Conservation (phyloP, 768 basidiomycete species). For the Lactarius indigo region DNA sequence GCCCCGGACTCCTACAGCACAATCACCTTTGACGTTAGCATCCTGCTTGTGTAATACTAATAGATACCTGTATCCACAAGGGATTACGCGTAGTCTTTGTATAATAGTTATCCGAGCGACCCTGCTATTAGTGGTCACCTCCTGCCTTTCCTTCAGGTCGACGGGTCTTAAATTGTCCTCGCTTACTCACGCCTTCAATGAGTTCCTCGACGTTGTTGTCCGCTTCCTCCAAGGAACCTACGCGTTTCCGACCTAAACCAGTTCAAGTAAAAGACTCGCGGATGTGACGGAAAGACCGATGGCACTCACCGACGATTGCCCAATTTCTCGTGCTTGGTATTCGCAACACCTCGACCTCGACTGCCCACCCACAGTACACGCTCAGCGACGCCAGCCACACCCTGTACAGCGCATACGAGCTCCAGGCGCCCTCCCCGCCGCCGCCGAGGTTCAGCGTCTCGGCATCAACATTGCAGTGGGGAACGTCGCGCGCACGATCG, state of each 20-base stretch:
- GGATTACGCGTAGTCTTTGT: background rate
- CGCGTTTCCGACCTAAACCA: slow-evolving; percentile 34
- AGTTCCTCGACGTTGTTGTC: slow-evolving; percentile 49
- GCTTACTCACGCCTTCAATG: slow-evolving; percentile 48
- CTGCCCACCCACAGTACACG: slow-evolving; percentile 74
- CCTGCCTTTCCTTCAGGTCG: slow-evolving; percentile 66
- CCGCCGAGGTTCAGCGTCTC: slow-evolving; percentile 57
- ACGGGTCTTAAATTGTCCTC: slow-evolving; percentile 71
- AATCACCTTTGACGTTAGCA: background rate
- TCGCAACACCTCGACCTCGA: slow-evolving; percentile 81
- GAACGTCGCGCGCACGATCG: slow-evolving; percentile 43
- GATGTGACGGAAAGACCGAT: background rate
- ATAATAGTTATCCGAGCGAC: background rate
- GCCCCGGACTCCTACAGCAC: background rate
- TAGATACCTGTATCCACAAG: slow-evolving; percentile 10
- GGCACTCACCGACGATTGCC: slow-evolving; percentile 71
- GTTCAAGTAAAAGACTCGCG: slow-evolving; percentile 3
- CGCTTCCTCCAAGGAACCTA: slow-evolving; percentile 33
- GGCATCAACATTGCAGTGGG: slow-evolving; percentile 29
- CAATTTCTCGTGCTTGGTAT: slow-evolving; percentile 95
- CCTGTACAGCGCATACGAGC: slow-evolving; percentile 78
- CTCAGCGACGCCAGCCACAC: slow-evolving; percentile 81
- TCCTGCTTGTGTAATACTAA: background rate
- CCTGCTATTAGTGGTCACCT: slow-evolving; percentile 32
- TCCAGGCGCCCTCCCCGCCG: slow-evolving; percentile 49